A percentile compares a stretch with the other conserved stretches of the same genome.
These are phyloP conservation scores for Salix suchowensis DNA, from an alignment of 345 rosid species.

Conservation along the genomic window DNA sequence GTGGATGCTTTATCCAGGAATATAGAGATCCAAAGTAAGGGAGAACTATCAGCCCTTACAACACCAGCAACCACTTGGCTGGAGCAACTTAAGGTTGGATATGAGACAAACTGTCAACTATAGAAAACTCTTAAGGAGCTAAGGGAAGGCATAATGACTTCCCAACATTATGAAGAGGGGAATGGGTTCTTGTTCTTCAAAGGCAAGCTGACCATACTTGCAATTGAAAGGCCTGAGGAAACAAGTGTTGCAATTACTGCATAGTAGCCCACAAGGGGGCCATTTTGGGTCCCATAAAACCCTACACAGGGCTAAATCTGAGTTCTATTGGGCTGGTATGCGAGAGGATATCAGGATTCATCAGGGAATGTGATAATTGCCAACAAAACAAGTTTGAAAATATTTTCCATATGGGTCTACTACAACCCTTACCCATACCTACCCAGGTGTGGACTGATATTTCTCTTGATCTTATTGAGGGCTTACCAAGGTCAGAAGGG, in stretches of 20 bases:
- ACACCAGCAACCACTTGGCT: too few relatives aligned
- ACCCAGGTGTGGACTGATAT: background rate
- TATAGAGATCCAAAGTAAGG: too few relatives aligned
- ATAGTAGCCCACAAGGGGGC: background rate
- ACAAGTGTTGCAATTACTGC: background rate
- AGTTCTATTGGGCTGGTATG: background rate
- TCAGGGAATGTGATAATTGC: too few relatives aligned
- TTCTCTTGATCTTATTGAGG: background rate
- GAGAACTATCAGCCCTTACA: too few relatives aligned
- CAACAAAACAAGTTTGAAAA: too few relatives aligned
- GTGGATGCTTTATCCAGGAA: too few relatives aligned
- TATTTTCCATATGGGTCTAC: too few relatives aligned
- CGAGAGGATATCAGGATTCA: too few relatives aligned
- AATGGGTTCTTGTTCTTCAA: background rate
- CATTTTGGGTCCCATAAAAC: background rate
- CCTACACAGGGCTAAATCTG: background rate
- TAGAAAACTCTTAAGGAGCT: too few relatives aligned
- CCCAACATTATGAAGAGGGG: background rate
- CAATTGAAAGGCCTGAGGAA: background rate
- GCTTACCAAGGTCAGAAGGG: background rate
- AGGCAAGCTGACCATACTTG: background rate
- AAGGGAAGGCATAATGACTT: too few relatives aligned
- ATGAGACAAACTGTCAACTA: too few relatives aligned
- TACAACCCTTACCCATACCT: background rate
- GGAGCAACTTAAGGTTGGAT: too few relatives aligned